Evolutionary conservation across 1,139 yeast genomes (phyloP).

Genomic region (Suhomyces panamericanus): DNA sequence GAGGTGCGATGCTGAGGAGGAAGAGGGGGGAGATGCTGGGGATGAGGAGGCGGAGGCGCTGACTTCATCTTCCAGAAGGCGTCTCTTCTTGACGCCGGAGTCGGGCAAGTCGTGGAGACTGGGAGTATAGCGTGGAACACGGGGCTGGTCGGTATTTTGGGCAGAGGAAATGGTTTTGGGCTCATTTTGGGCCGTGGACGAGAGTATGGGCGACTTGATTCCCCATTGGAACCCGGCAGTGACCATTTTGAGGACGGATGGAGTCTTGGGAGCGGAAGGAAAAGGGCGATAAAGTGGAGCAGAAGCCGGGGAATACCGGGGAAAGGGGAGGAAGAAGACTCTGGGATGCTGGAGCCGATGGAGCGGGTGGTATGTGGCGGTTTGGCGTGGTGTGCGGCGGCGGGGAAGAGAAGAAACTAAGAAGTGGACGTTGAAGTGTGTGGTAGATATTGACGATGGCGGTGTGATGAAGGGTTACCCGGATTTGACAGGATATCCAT

Average conservation of each 20-base stretch:
- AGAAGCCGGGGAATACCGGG: not conserved
- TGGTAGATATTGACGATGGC: constrained; percentile 4
- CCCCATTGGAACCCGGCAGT: constrained; percentile 43
- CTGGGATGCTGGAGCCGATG: not conserved
- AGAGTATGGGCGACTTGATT: constrained; percentile 15
- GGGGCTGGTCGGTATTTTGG: constrained; percentile 2
- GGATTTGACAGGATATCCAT: not conserved
- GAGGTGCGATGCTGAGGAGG: constrained; percentile 7
- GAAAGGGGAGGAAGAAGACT: not conserved
- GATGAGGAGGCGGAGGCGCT: not conserved
- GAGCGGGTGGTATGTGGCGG: not conserved
- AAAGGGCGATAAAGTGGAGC: not conserved
- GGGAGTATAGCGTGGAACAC: constrained; percentile 21
- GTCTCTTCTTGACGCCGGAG: constrained; percentile 17
- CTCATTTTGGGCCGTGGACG: constrained; percentile 1
- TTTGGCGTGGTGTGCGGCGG: not conserved
- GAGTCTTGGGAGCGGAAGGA: not conserved
- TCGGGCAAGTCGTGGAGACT: constrained; percentile 4
- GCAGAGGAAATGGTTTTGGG: not conserved
- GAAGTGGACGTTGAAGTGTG: not conserved
- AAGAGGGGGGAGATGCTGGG: not conserved
- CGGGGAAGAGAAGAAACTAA: not conserved
- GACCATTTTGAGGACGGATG: constrained; percentile 19
- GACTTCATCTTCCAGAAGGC: constrained; percentile 17
- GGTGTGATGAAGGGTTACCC: constrained; percentile 2